phyloP scores from a whole-genome alignment of 2,329 filamentous ascomycete species.

The Fusarium miscanthi region DNA sequence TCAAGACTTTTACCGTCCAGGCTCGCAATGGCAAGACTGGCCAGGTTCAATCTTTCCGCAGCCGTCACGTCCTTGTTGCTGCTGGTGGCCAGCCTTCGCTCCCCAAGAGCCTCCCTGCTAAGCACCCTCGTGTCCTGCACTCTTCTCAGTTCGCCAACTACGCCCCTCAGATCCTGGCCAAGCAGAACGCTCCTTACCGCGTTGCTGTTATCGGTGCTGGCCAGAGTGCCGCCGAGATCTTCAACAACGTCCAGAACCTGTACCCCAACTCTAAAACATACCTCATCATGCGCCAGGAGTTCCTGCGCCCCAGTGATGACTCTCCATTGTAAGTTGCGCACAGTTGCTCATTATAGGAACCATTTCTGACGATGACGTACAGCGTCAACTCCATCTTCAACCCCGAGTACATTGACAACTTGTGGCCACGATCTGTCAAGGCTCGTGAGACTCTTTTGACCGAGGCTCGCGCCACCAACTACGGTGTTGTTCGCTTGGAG shows the following conservation, averaged over 20 bases:
- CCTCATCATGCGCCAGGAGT: slow-evolving; percentile 84
- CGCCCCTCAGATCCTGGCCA: slow-evolving; percentile 68
- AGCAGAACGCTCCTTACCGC: slow-evolving; percentile 69
- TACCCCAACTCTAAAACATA: slow-evolving; percentile 85
- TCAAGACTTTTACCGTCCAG: slow-evolving; percentile 74
- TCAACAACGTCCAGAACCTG: slow-evolving; percentile 83
- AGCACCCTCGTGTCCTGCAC: slow-evolving; percentile 82
- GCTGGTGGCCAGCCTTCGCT: slow-evolving; percentile 73
- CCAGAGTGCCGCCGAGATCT: slow-evolving; percentile 95
- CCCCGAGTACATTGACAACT: slow-evolving; percentile 81
- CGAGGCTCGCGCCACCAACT: slow-evolving; percentile 88
- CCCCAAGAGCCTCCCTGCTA: slow-evolving; percentile 74
- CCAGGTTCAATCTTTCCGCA: slow-evolving; percentile 61
- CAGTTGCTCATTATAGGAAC: neutral
- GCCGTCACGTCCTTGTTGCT: slow-evolving; percentile 73
- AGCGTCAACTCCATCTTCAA: slow-evolving; percentile 98
- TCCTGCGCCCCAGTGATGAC: slow-evolving; percentile 91
- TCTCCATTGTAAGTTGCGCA: slow-evolving; percentile 82
- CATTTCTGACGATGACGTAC: slow-evolving; percentile 43
- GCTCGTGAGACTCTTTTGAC: slow-evolving; percentile 70
- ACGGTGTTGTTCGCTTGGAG: slow-evolving; percentile 91
- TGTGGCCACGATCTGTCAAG: slow-evolving; percentile 74
- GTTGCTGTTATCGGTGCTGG: slow-evolving; percentile 90
- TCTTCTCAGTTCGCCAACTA: slow-evolving; percentile 84
- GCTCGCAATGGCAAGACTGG: slow-evolving; percentile 72